Evolutionary conservation across 192 early-diverging fungal genomes (phyloP), one percentile per base, ranked within the genome.

Genomic region (Umbelopsis isabellina): DNA sequence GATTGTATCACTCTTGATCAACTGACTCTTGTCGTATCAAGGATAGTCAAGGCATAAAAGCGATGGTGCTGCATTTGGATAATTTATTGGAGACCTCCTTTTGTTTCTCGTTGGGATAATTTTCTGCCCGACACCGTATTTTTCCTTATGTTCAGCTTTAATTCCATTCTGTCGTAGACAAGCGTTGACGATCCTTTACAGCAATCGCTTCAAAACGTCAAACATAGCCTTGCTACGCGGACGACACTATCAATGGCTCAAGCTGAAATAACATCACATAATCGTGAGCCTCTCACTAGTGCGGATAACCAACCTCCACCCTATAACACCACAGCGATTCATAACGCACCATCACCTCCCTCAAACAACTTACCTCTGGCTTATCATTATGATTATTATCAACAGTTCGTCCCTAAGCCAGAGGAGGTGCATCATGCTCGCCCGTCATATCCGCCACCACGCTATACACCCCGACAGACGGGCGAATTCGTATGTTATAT

Each of bases 381-480:
- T 16, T 61, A 61, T 35, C 55, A 61, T 61, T 61, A 61, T 61
- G 55, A 61, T n/a, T 61, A 61, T 61, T 61, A 37, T 61, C 55
- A n/a, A 12, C 55, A 61, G 27, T 8, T 30, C 1, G 27, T 61
- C 8, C 55, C 55, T 2, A 61, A 61, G 55, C 55, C 55, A 18
- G 55, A 61, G 18, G 55, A 61, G 1, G 30, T n/a, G 0, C 55
- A 61, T 27, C 55, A 61, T 12, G 13, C 55, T 35, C 55, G 55
- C 11, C 55, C 55, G 11, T 13, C 30, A 25, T 61, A 61, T 35
- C 55, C 55, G 33, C 55, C 55, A 33, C 55, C 55, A 6, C 55
- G 55, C 16, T 61, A 61, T 35, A 61, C 55, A 4, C 55, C 55
- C 27, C 27, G 55, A 25, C 55, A 61, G 18, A 61, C 30, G 4